phyloP scores from a whole-genome alignment of 2,329 filamentous ascomycete genomes.

The Ophiosphaerella narmari region DNA sequence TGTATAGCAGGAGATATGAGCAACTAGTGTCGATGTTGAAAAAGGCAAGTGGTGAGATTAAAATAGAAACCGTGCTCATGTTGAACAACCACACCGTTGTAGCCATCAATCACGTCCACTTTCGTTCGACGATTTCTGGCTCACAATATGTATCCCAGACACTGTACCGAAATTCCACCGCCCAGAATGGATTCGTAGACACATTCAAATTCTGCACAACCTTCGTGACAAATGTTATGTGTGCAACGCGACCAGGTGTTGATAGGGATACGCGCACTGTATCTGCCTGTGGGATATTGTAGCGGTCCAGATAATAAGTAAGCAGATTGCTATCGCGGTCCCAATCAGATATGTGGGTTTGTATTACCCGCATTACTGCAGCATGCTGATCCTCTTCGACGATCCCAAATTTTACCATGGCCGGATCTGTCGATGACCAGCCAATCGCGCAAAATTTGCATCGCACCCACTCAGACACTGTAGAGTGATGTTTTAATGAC shows the following conservation, averaged over 20 bases:
- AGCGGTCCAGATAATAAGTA: neutral
- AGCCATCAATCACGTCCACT: no score
- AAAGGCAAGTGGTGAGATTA: no score
- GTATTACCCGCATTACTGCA: neutral
- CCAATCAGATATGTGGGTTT: neutral
- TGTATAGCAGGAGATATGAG: no score
- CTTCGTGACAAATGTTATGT: neutral
- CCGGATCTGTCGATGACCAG: neutral
- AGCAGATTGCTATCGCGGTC: neutral
- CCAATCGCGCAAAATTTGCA: slow-evolving; percentile 5
- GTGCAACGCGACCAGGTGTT: neutral
- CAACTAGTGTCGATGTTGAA: no score
- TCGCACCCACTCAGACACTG: neutral
- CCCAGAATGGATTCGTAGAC: no score
- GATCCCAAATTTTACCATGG: neutral
- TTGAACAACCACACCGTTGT: no score
- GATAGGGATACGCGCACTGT: neutral
- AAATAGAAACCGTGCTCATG: no score
- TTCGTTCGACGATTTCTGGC: no score
- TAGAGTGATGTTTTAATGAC: no score
- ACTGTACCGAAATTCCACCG: no score
- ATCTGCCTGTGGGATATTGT: neutral
- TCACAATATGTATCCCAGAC: no score
- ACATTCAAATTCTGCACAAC: no score
- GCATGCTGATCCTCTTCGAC: slow-evolving; percentile 1